These are phyloP conservation scores for Penicillium brevicompactum DNA, from an alignment of 2,329 filamentous ascomycete species.

Conservation along the genomic window DNA sequence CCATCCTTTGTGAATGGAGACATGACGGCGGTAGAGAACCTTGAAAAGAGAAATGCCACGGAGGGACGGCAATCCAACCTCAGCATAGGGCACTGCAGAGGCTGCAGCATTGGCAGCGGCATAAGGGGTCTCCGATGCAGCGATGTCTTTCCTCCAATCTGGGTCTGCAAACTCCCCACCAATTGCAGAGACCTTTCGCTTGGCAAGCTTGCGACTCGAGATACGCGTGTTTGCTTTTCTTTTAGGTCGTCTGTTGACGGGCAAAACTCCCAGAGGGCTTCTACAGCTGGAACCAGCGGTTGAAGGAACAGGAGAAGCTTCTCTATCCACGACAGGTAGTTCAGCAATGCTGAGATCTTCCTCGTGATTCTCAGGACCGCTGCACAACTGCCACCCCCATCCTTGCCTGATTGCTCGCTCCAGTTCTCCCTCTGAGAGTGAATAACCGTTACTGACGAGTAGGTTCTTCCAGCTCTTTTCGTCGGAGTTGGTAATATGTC, in stretches of 20 bases:
- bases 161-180: constrained; percentile 44
- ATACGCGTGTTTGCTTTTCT: constrained; percentile 51
- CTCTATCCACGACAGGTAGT: constrained; percentile 43
- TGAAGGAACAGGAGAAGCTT: constrained; percentile 25
- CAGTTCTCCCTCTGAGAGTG: constrained; percentile 77
- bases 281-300: constrained; percentile 29
- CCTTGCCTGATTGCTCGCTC: constrained; percentile 84
- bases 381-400: constrained; percentile 96
- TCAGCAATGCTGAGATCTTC: constrained; percentile 69
- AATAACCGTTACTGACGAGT: constrained; percentile 81
- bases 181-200: constrained; percentile 55
- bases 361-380: constrained; percentile 73
- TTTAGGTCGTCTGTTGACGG: constrained; percentile 43
- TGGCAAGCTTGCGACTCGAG: constrained; percentile 56
- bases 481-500: constrained; percentile 85
- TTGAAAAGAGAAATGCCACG: constrained; percentile 91
- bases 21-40: constrained; percentile 88
- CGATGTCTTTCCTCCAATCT: constrained; percentile 50
- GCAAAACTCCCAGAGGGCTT: constrained; percentile 19
- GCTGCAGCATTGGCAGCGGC: constrained; percentile 83
- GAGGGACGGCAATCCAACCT: constrained; percentile 75
- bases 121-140: constrained; percentile 75
- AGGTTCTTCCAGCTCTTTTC: constrained; percentile 96
- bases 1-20: constrained; percentile 90
- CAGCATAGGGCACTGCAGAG: constrained; percentile 76